phyloP scores from a whole-genome alignment of 176 grass and related monocot species.

The Avena atlantica region DNA sequence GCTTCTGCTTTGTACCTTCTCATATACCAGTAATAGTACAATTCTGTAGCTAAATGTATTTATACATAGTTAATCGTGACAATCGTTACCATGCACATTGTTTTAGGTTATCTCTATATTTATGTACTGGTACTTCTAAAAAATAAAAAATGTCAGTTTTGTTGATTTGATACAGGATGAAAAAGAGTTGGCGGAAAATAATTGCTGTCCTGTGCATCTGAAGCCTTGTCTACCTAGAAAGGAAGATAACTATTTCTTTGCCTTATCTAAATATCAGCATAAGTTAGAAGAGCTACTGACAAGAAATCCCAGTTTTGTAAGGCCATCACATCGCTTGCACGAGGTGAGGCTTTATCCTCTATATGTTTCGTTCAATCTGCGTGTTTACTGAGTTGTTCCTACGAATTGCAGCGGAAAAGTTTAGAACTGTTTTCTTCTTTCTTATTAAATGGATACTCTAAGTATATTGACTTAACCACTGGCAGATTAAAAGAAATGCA shows the following conservation, averaged over 20 bases:
- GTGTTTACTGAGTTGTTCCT: constrained; percentile 32
- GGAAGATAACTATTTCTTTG: constrained; percentile 99
- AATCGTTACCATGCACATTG: background rate
- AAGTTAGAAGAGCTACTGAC: constrained; percentile 81
- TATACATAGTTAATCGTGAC: background rate
- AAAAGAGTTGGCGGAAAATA: constrained; percentile 87
- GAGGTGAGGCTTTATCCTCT: constrained; percentile 68
- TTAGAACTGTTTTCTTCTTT: constrained; percentile 12
- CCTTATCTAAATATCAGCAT: constrained; percentile 92
- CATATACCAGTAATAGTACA: background rate
- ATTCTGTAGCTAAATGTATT: constrained; percentile 5
- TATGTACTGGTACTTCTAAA: background rate
- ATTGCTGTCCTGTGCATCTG: constrained; percentile 81
- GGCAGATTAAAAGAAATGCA: background rate
- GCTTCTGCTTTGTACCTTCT: constrained; percentile 37
- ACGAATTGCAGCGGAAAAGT: constrained; percentile 9
- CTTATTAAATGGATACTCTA: constrained; percentile 2
- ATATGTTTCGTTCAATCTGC: background rate
- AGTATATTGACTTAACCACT: constrained; percentile 1
- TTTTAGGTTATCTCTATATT: background rate
- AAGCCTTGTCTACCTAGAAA: constrained; percentile 87
- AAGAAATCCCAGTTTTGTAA: constrained; percentile 94
- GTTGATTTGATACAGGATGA: constrained; percentile 72
- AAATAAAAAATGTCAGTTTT: constrained; percentile 31
- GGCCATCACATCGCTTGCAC: constrained; percentile 85